Evolutionary conservation across 805 yeast species (phyloP).

Genomic region (Barnettozyma wickerhamii): DNA sequence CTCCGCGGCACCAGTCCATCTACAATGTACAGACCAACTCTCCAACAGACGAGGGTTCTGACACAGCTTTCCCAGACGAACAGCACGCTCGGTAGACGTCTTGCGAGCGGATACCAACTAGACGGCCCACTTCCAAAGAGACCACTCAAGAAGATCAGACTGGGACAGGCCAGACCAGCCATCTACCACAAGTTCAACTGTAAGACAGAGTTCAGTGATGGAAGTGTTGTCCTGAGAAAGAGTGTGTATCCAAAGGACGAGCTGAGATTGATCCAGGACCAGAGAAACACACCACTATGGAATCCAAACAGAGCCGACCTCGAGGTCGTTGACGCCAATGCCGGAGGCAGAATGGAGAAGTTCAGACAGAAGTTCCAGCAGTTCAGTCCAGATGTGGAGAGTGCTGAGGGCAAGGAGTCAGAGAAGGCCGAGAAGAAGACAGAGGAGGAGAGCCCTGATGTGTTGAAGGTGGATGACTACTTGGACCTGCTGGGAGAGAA

Average conservation of each 20-base stretch:
- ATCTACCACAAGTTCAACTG: constrained; percentile 89
- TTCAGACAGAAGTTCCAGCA: constrained; percentile 64
- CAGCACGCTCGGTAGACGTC: constrained; percentile 7
- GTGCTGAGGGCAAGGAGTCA: neutral
- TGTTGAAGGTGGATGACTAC: constrained; percentile 40
- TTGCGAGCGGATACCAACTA: constrained; percentile 8
- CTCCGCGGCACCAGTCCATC: no score
- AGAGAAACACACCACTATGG: constrained; percentile 84
- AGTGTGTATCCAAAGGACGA: constrained; percentile 89
- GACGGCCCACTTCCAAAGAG: constrained; percentile 38
- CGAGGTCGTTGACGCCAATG: constrained; percentile 70
- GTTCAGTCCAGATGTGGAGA: constrained; percentile 36
- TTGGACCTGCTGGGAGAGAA: constrained; percentile 57
- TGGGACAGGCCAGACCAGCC: constrained; percentile 92
- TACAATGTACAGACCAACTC: constrained; percentile 7
- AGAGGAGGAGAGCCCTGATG: constrained; percentile 10
- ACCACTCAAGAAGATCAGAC: constrained; percentile 61
- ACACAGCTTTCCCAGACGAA: constrained; percentile 1
- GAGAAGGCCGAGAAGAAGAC: constrained; percentile 9
- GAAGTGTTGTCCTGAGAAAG: constrained; percentile 79
- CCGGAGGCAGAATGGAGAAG: constrained; percentile 74
- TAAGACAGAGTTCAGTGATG: constrained; percentile 87
- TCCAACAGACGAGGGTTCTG: neutral
- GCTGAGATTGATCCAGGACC: constrained; percentile 80
- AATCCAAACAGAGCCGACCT: constrained; percentile 81